Base-by-base conservation (phyloP, 1,284 basidiomycete genomes). In the Mycocalia duriaeana region DNA sequence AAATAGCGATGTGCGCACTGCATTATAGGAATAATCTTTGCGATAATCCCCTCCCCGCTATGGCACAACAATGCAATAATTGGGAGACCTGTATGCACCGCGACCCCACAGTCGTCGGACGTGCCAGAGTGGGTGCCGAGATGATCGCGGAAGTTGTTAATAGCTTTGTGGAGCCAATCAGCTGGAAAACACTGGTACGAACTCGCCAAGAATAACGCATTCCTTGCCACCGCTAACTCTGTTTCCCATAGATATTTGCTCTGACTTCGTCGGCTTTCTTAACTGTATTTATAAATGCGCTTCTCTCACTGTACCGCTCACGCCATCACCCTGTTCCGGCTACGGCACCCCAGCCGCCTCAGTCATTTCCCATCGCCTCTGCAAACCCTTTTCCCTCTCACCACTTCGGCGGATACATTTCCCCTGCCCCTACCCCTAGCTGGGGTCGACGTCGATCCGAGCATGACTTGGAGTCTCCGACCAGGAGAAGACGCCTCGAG, bases 31-130 rank as follows among this genome's bases (percentile, higher is more conserved):
- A 82, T 48, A 95, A 95, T 65, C 74, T 85, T n/a, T 96, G 93
- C 63, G 82, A 77, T n/a, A 79, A 73, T 56, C 76, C 85, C 16
- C 79, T 94, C 5, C 94, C 94, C 16, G 89, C 88, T 6, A 89
- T 95, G 87, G 76, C 81, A 42, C 76, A 80, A 34, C 85, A 89
- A 62, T 97, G 94, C 64, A 76, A 77, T 40, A 77, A 77, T 47
- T 98, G 95, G 95, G 89, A 94, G 60, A 82, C 82, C n/a, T 99
- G 95, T 65, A 96, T 97, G 90, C 85, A 88, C 64, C 87, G 91
- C 47, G 93, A 97, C 70, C 93, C 93, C 38, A 85, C 85, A 22
- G 85, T 88, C 28, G 82, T 96, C 19, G 93, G 93, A 1, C 86
- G 91, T 43, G 90, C 93, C 47, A 83, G 82, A 54, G 89, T 98